phyloP scores from a whole-genome alignment of 768 basidiomycete species.

The Antrodiella citrinella region DNA sequence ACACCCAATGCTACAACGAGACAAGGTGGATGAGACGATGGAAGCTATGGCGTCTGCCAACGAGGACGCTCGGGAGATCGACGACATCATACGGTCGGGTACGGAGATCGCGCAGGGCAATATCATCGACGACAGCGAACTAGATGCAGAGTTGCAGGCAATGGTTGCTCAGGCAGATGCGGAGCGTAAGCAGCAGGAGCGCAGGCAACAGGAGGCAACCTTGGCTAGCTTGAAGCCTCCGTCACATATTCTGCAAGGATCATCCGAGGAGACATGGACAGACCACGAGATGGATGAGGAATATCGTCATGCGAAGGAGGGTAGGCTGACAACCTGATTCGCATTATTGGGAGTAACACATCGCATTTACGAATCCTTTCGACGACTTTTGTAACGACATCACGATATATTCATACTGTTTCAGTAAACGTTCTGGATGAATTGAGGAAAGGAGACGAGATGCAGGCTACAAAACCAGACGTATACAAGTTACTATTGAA shows the following conservation, averaged over 20 bases:
- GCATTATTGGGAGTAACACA: background rate
- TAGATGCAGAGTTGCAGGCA: slow-evolving; percentile 59
- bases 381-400: background rate
- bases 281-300: background rate
- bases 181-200: slow-evolving; percentile 17
- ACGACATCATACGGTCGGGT: slow-evolving; percentile 65
- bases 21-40: slow-evolving; percentile 78
- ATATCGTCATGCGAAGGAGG: background rate
- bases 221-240: slow-evolving; percentile 9
- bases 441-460: no score
- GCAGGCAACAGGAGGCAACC: slow-evolving; percentile 4
- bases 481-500: background rate
- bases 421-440: no score
- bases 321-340: background rate
- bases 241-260: slow-evolving; percentile 1
- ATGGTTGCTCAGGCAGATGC: slow-evolving; percentile 40
- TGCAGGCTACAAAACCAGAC: background rate
- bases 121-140: slow-evolving; percentile 41
- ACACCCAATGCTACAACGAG: slow-evolving; percentile 74
- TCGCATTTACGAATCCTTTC: background rate
- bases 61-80: slow-evolving; percentile 74
- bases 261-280: background rate
- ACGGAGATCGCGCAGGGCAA: slow-evolving; percentile 50
- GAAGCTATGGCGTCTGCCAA: slow-evolving; percentile 80
- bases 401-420: background rate